Conservation (phyloP, 768 basidiomycete genomes). For the Rubroboletus satanas region DNA sequence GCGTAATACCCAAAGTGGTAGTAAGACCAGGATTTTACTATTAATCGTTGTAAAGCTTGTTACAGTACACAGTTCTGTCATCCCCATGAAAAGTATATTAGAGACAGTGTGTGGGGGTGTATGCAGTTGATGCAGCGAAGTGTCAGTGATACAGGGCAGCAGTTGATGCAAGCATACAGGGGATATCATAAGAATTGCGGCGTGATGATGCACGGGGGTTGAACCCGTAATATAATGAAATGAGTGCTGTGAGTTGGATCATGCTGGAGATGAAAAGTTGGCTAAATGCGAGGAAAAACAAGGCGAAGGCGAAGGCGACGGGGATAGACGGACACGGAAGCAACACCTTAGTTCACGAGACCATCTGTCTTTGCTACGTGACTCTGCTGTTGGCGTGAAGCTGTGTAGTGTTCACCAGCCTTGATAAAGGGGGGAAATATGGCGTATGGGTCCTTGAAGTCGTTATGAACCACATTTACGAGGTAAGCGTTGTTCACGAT, state of each 20-base stretch:
- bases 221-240: conserved; percentile 63
- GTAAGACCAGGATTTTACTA: conserved; percentile 16
- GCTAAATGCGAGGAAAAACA: neutral
- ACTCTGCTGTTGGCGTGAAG: conserved; percentile 32
- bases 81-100: conserved; percentile 15
- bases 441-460: conserved; percentile 79
- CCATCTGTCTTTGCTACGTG: conserved; percentile 39
- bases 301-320: neutral
- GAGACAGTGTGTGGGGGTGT: conserved; percentile 17
- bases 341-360: conserved; percentile 18
- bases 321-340: neutral
- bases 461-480: conserved; percentile 95
- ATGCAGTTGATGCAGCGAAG: conserved; percentile 59
- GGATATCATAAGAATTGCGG: conserved; percentile 10
- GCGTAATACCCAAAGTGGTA: conserved; percentile 1
- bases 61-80: conserved; percentile 19
- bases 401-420: conserved; percentile 60
- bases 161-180: conserved; percentile 24
- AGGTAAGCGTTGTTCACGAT: conserved; percentile 81
- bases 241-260: conserved; percentile 31
- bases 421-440: conserved; percentile 87
- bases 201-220: conserved; percentile 67
- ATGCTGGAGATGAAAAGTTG: conserved; percentile 1
- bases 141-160: conserved; percentile 25
- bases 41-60: conserved; percentile 22